Conservation (phyloP, 2,329 filamentous ascomycete species). For the Zasmidium citrigriseum region DNA sequence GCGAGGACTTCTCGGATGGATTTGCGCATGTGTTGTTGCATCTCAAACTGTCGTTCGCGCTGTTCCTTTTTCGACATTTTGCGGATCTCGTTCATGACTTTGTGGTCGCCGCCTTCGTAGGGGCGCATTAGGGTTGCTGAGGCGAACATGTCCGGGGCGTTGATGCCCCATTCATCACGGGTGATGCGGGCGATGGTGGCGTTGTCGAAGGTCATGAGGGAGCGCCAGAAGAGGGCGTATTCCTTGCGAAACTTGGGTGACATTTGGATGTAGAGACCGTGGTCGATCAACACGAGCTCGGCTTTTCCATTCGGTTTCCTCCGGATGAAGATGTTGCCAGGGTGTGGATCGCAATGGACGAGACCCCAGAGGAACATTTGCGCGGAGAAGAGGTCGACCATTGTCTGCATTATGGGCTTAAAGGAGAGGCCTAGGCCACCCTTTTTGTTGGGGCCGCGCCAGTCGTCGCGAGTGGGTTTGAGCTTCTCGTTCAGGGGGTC, state of each 20-base stretch:
- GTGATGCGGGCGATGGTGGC: slow-evolving; percentile 72
- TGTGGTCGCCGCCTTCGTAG: slow-evolving; percentile 80
- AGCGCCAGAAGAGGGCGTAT: slow-evolving; percentile 91
- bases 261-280: slow-evolving; percentile 95
- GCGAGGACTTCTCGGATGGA: slow-evolving; percentile 77
- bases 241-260: slow-evolving; percentile 77
- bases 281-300: slow-evolving; percentile 93
- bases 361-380: slow-evolving; percentile 98
- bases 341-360: slow-evolving; percentile 95
- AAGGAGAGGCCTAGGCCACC: slow-evolving; percentile 82
- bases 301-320: slow-evolving; percentile 77
- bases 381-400: slow-evolving; percentile 93
- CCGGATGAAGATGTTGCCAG: slow-evolving; percentile 94
- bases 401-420: slow-evolving; percentile 91
- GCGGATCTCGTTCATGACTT: slow-evolving; percentile 54
- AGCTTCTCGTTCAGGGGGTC: slow-evolving; percentile 60
- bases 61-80: slow-evolving; percentile 60
- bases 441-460: slow-evolving; percentile 70
- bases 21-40: slow-evolving; percentile 72
- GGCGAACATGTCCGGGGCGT: slow-evolving; percentile 86
- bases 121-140: slow-evolving; percentile 86
- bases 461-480: slow-evolving; percentile 78
- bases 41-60: slow-evolving; percentile 68
- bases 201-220: slow-evolving; percentile 91
- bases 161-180: slow-evolving; percentile 77